Base-by-base conservation (phyloP, 164 flowering plant species). In the Tetracentron sinense region DNA sequence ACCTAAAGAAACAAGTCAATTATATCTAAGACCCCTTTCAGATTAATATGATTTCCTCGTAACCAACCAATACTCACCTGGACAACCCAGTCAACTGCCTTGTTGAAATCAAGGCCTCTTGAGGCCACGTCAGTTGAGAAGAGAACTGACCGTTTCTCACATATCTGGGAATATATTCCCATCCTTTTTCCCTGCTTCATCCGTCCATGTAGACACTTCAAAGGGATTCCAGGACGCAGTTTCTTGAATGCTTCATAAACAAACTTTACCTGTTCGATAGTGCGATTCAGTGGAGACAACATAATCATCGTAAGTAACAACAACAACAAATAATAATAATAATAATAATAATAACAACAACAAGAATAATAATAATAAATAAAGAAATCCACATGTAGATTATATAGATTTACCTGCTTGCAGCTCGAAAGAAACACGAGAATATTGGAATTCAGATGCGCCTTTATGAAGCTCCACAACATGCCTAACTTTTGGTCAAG, bases 11-110 rank as follows among this genome's bases (percentile, higher is more conserved):
- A 58, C 7, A 31, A 61, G 42, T 42, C 7, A 27, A 66, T 63
- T 44, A 69, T 55, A 56, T 42, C 3, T 28, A 16, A 51, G 58
- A 68, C 3, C 55, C 16, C 16, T 56, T 31, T 10, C 19, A 28
- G 2, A 7, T 19, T 54, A 21, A 8, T 21, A 20, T 4, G 10
- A 7, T 28, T 17, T 56, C 21, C 12, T 11, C 6, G 7, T 19
- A 19, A 20, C 12, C 54, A 47, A 33, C 16, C 28, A 62, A 56
- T 2, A 42, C 52, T 56, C 31, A 94, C 96, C 96, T 89, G 99
- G 27, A 95, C 96, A 71, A 95, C 97, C 99, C 97, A 95, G 72
- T 95, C 94, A 71, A 92, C 97, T 30, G 82, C 84, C 79, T 85
- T 79, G 26, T 87, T 81, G 55, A 95, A 89, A 79, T 95, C 97